These are phyloP conservation scores for Paecilomyces sp. DNA, from an alignment of 2,329 filamentous ascomycete genomes.

Conservation along the genomic window DNA sequence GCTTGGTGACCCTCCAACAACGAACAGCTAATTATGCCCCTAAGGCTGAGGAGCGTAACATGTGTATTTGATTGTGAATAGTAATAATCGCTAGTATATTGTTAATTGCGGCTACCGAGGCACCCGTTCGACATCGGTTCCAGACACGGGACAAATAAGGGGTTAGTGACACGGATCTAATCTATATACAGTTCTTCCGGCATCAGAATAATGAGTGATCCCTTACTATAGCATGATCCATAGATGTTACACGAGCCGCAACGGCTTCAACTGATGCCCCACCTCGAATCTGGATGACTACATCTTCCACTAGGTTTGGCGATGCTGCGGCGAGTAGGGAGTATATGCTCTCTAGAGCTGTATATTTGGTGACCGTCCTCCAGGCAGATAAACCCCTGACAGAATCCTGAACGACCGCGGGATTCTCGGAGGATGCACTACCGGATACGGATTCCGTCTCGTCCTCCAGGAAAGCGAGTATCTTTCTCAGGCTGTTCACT, in stretches of 20 bases:
- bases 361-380: neutral
- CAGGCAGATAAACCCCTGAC: neutral
- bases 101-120: too few relatives aligned
- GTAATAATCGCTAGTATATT: too few relatives aligned
- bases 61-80: too few relatives aligned
- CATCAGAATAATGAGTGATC: neutral
- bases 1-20: too few relatives aligned
- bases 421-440: neutral
- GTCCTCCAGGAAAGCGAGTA: slow-evolving; percentile 12
- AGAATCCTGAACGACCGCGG: neutral
- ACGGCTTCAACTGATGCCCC: neutral
- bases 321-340: neutral
- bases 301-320: neutral
- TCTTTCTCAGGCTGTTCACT: slow-evolving; percentile 13
- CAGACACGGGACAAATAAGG: too few relatives aligned
- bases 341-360: neutral
- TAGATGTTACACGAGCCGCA: neutral
- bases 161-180: too few relatives aligned
- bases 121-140: too few relatives aligned
- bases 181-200: too few relatives aligned
- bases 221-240: neutral
- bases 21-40: too few relatives aligned
- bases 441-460: neutral
- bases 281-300: neutral
- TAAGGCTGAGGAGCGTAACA: too few relatives aligned